phyloP scores from a whole-genome alignment of 139 green algal genomes.

The Yamagishiella unicocca region DNA sequence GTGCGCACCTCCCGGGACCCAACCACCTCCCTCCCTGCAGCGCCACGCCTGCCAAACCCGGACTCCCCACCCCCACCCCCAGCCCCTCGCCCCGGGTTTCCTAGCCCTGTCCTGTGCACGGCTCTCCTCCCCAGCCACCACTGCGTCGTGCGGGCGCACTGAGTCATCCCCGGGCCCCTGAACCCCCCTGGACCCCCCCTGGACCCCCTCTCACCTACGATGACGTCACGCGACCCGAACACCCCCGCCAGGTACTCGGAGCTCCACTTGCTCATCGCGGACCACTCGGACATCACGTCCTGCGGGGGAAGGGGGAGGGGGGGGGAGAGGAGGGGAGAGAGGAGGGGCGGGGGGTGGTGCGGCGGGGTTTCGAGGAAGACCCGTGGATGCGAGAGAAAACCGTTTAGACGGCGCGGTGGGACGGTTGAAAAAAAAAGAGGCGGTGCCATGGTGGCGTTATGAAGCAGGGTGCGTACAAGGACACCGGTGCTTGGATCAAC shows the following conservation, averaged over 20 bases:
- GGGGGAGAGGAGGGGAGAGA: background rate
- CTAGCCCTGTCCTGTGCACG: too few species aligned
- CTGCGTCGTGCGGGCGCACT: too few species aligned
- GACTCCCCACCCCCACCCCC: background rate
- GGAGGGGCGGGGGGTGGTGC: background rate
- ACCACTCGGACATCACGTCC: conserved; percentile 59
- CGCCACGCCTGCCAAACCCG: background rate
- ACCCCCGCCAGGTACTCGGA: conserved; percentile 64
- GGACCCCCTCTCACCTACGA: conserved; percentile 50
- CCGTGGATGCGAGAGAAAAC: background rate
- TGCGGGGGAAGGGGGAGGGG: background rate
- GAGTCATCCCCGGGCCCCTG: too few species aligned
- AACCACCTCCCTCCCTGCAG: background rate
- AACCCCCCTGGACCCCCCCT: too few species aligned
- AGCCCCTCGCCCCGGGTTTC: background rate
- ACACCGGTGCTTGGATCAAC: too few species aligned
- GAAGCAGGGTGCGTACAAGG: too few species aligned
- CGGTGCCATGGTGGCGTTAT: too few species aligned
- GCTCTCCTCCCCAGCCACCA: too few species aligned
- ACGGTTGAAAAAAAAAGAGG: too few species aligned
- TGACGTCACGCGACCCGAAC: conserved; percentile 65
- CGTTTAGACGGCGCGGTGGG: too few species aligned
- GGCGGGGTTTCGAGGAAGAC: background rate
- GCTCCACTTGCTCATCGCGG: conserved; percentile 76
- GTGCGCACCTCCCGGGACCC: background rate